Percentiles rank a stretch among this genome's conserved stretches.
phyloP scores from a whole-genome alignment of 495 filamentous ascomycete genomes.

The Lindgomyces ingoldianus region DNA sequence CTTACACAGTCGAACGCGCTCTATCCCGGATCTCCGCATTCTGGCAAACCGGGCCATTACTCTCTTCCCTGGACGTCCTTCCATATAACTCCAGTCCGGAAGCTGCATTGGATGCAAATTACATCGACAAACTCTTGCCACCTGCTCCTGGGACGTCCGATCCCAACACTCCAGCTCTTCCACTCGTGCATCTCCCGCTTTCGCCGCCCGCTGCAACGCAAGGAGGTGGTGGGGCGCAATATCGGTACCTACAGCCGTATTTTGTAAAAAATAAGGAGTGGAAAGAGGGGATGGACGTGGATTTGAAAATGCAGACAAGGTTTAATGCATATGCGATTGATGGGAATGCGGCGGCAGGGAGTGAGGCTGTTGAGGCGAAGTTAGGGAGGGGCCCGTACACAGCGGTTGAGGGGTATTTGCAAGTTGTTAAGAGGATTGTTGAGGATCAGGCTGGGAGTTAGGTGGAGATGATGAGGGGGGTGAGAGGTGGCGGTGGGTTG shows the following conservation, averaged over 20 bases:
- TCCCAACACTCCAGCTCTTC: too few species aligned
- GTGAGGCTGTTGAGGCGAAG: neutral
- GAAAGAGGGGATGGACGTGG: too few species aligned
- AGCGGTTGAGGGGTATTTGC: neutral
- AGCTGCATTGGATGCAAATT: neutral
- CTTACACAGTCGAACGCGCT: constrained; percentile 38
- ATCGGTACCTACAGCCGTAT: too few species aligned
- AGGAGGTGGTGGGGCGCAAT: too few species aligned
- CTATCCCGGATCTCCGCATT: neutral
- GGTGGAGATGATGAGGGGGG: too few species aligned
- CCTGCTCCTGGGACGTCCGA: neutral
- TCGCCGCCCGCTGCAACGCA: too few species aligned
- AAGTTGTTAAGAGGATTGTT: too few species aligned
- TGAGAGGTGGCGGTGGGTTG: too few species aligned
- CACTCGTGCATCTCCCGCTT: too few species aligned
- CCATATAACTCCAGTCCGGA: neutral
- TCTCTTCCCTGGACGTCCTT: neutral
- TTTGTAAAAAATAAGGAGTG: too few species aligned
- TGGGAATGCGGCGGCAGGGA: neutral
- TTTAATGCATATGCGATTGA: neutral
- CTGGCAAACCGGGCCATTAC: neutral
- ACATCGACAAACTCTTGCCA: neutral
- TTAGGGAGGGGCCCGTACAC: neutral
- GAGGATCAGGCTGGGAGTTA: too few species aligned
- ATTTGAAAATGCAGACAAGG: neutral